Conservation (phyloP, 2,329 filamentous ascomycete genomes). For the Cordyceps fumosorosea region DNA sequence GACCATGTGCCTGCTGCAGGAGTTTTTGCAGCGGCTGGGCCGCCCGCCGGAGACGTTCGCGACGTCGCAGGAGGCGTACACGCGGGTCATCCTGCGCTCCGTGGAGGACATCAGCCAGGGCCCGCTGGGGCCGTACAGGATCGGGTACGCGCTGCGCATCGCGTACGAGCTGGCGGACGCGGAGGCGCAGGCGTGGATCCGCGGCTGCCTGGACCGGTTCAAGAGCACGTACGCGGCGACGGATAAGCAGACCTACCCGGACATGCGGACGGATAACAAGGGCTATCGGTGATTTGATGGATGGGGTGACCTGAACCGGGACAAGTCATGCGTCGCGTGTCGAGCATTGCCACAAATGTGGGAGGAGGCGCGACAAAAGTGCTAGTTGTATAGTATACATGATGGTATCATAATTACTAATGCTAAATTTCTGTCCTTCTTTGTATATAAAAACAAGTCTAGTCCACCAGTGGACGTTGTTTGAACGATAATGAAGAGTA, state of each 20-base stretch:
- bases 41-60: constrained; percentile 20
- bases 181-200: constrained; percentile 10
- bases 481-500: not conserved
- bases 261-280: constrained; percentile 3
- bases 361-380: not conserved
- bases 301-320: not conserved
- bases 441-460: constrained; percentile 2
- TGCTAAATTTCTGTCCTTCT: not conserved
- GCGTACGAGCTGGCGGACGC: constrained; percentile 23
- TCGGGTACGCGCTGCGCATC: constrained; percentile 32
- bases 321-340: not conserved
- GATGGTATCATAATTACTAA: constrained; percentile 5
- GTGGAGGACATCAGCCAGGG: constrained; percentile 32
- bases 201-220: constrained; percentile 4
- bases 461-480: constrained; percentile 4
- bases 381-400: not conserved
- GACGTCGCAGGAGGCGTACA: constrained; percentile 22
- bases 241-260: constrained; percentile 9
- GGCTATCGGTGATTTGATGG: constrained; percentile 1
- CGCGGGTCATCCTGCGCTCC: constrained; percentile 29
- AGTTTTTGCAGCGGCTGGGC: constrained; percentile 28
- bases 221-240: constrained; percentile 11
- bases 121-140: constrained; percentile 32
- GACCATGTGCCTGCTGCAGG: constrained; percentile 33
- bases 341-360: not conserved